phyloP scores from a whole-genome alignment of 768 basidiomycete species.

The Psilocybe cyanescens region DNA sequence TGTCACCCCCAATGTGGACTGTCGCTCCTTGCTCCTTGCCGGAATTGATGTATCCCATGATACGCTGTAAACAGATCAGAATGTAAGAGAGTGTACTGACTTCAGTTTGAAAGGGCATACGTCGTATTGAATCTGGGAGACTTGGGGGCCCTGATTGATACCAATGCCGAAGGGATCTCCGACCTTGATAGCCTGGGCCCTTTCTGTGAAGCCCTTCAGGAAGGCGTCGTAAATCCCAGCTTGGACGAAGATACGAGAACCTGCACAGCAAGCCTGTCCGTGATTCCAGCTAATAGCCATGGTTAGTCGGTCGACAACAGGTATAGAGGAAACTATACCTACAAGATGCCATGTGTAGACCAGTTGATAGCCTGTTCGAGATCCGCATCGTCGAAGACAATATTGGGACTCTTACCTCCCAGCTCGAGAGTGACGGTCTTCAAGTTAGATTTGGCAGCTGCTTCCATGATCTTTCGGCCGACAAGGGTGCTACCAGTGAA shows the following conservation, averaged over 20 bases:
- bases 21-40: constrained; percentile 77
- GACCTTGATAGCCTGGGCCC: constrained; percentile 49
- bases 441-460: constrained; percentile 79
- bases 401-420: constrained; percentile 74
- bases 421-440: constrained; percentile 86
- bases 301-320: background rate
- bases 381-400: constrained; percentile 78
- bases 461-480: constrained; percentile 81
- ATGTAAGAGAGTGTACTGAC: background rate
- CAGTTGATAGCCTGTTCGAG: constrained; percentile 74
- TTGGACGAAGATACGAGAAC: constrained; percentile 84
- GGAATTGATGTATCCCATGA: constrained; percentile 78
- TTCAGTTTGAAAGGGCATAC: constrained; percentile 35
- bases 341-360: constrained; percentile 78
- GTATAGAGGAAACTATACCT: constrained; percentile 27
- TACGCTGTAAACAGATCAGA: constrained; percentile 50
- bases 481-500: constrained; percentile 87
- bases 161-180: constrained; percentile 66
- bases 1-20: constrained; percentile 67
- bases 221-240: constrained; percentile 81
- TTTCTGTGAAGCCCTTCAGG: constrained; percentile 54
- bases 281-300: constrained; percentile 29
- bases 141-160: constrained; percentile 71
- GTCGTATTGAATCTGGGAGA: constrained; percentile 69
- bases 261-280: constrained; percentile 81